Conservation (phyloP, 179 eudicot species). For the Pouteria campechiana region DNA sequence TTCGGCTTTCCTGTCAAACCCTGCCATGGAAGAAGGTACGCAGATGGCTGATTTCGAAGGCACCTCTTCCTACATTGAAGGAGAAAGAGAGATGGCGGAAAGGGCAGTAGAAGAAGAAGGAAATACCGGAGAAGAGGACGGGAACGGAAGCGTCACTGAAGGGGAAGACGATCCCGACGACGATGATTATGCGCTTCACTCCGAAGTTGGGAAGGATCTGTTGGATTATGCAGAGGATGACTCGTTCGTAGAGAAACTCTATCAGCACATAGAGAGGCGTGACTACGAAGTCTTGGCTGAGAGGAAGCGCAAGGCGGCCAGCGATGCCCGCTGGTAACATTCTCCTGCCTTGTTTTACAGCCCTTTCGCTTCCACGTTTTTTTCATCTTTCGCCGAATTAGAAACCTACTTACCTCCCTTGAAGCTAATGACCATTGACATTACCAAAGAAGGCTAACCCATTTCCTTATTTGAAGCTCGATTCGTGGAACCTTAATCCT, state of each 20-base stretch:
- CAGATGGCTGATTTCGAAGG: no score
- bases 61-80: no score
- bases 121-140: conserved; percentile 19
- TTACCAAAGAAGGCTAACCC: neutral
- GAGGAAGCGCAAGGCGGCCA: conserved; percentile 39
- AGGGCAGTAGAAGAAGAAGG: conserved; percentile 21
- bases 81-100: conserved; percentile 1
- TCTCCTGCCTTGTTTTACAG: neutral
- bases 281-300: conserved; percentile 54
- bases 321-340: conserved; percentile 19
- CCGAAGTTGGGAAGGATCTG: conserved; percentile 52
- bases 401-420: neutral
- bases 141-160: conserved; percentile 20
- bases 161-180: conserved; percentile 26
- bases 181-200: conserved; percentile 15
- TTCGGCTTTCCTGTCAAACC: no score
- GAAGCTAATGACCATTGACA: neutral
- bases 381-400: neutral
- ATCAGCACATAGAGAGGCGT: conserved; percentile 46
- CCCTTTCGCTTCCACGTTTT: neutral
- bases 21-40: no score
- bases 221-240: conserved; percentile 37
- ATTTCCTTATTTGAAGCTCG: neutral
- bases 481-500: no score
- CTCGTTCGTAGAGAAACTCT: conserved; percentile 32